Evolutionary conservation across 768 basidiomycete genomes (phyloP).

Genomic region (Russula vinacea): DNA sequence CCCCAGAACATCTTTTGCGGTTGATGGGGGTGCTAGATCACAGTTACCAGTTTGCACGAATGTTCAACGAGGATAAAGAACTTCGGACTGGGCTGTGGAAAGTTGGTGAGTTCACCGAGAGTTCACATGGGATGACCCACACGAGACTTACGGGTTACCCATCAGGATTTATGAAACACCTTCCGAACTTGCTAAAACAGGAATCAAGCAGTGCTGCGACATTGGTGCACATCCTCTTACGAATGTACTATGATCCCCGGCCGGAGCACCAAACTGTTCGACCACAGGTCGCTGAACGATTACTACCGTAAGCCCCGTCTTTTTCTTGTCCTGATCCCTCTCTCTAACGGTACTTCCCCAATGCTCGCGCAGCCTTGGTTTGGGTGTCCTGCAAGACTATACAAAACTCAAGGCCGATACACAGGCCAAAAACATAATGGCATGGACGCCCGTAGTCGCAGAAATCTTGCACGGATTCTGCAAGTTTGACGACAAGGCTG

Average conservation of each 20-base stretch:
- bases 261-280: slow-evolving; percentile 81
- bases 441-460: slow-evolving; percentile 99
- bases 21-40: slow-evolving; percentile 96
- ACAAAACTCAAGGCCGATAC: slow-evolving; percentile 84
- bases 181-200: slow-evolving; percentile 96
- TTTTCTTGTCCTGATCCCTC: not conserved
- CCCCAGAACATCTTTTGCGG: slow-evolving; percentile 86
- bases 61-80: slow-evolving; percentile 98
- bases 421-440: slow-evolving; percentile 90
- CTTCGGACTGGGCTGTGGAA: slow-evolving; percentile 96
- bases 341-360: not conserved
- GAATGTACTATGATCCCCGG: slow-evolving; percentile 93
- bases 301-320: slow-evolving; percentile 54
- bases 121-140: not conserved
- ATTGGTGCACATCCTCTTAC: slow-evolving; percentile 82
- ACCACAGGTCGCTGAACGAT: slow-evolving; percentile 70
- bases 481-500: slow-evolving; percentile 85
- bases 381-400: slow-evolving; percentile 88
- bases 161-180: slow-evolving; percentile 98
- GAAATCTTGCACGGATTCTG: slow-evolving; percentile 90
- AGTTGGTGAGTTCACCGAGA: slow-evolving; percentile 71
- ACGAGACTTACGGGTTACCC: not conserved
- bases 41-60: slow-evolving; percentile 94
- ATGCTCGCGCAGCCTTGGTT: slow-evolving; percentile 58
- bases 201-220: slow-evolving; percentile 97